Percentiles rank a stretch among this genome's conserved stretches.
Evolutionary conservation across 2,329 filamentous ascomycete species (phyloP).

Genomic region (Cercospora janseana): DNA sequence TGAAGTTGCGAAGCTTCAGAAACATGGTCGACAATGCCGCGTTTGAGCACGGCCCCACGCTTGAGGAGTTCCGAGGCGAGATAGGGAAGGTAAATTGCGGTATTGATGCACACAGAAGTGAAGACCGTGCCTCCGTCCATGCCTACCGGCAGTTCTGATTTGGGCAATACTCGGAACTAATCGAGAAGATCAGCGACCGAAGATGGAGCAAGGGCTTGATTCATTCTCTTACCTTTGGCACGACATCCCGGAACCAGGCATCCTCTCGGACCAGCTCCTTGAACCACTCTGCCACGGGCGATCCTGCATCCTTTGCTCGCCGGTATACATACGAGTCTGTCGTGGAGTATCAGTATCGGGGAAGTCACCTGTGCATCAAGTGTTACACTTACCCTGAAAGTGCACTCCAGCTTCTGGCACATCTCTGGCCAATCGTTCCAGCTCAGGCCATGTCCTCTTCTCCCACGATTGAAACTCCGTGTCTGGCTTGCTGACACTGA

Average conservation of each 20-base stretch:
- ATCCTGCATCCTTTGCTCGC: constrained; percentile 60
- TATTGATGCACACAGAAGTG: constrained; percentile 88
- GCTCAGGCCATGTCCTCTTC: constrained; percentile 46
- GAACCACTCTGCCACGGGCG: constrained; percentile 58
- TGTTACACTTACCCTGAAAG: constrained; percentile 54
- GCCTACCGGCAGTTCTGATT: constrained; percentile 54
- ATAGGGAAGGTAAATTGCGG: constrained; percentile 82
- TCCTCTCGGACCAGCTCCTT: constrained; percentile 62
- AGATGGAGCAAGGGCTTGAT: too few species aligned
- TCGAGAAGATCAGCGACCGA: too few species aligned
- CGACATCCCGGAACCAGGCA: constrained; percentile 71
- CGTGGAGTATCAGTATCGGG: neutral
- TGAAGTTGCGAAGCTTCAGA: constrained; percentile 64
- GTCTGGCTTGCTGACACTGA: constrained; percentile 43
- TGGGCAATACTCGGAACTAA: constrained; percentile 37
- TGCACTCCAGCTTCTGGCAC: constrained; percentile 77
- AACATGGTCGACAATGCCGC: constrained; percentile 60
- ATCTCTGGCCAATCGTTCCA: constrained; percentile 51
- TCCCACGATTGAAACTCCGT: constrained; percentile 44
- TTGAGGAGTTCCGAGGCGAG: constrained; percentile 75
- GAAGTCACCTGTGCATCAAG: neutral
- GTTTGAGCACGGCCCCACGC: constrained; percentile 60
- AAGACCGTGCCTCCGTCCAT: constrained; percentile 73
- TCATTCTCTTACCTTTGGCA: constrained; percentile 63
- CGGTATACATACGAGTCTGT: constrained; percentile 55